Conservation (phyloP, 331 rosid species). For the Rosa hybrid region DNA sequence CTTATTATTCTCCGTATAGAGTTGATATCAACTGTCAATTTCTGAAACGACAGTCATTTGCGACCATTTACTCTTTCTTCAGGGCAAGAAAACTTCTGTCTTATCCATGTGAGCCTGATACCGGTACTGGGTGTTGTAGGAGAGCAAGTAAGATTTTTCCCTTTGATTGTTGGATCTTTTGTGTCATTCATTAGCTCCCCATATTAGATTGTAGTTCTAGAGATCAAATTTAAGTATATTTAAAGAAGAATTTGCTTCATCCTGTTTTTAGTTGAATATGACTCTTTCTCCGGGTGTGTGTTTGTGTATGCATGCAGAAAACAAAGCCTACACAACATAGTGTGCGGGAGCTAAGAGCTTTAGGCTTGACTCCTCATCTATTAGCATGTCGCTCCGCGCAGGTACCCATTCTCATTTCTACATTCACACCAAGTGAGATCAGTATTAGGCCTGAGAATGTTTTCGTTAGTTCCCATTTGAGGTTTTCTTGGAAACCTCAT, state of each 20-base stretch:
- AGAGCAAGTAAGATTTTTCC: slow-evolving; percentile 68
- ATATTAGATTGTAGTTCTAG: slow-evolving; percentile 1
- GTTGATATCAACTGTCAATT: slow-evolving; percentile 11
- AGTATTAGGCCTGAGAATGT: slow-evolving; percentile 5
- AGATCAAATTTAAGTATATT: not conserved
- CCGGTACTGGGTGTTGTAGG: slow-evolving; percentile 98
- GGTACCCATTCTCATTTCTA: slow-evolving; percentile 47
- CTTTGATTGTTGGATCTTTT: not conserved
- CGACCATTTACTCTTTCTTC: slow-evolving; percentile 37
- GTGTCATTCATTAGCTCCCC: slow-evolving; percentile 8
- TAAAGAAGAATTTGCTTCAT: not conserved
- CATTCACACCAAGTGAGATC: slow-evolving; percentile 21
- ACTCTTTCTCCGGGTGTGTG: slow-evolving; percentile 21
- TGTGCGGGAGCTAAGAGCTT: slow-evolving; percentile 91
- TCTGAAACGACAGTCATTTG: not conserved
- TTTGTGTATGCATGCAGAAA: slow-evolving; percentile 49
- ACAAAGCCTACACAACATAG: slow-evolving; percentile 98
- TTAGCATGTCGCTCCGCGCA: slow-evolving; percentile 94
- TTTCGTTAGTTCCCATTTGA: slow-evolving; percentile 1
- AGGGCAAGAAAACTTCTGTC: slow-evolving; percentile 95
- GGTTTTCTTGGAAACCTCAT: slow-evolving; percentile 2
- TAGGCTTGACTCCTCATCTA: slow-evolving; percentile 95
- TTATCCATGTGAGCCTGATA: slow-evolving; percentile 95
- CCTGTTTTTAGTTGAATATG: slow-evolving; percentile 9
- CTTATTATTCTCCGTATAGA: not conserved